Evolutionary conservation across 148 eudicot genomes (phyloP).

Genomic region (Amaranthus cruentus): DNA sequence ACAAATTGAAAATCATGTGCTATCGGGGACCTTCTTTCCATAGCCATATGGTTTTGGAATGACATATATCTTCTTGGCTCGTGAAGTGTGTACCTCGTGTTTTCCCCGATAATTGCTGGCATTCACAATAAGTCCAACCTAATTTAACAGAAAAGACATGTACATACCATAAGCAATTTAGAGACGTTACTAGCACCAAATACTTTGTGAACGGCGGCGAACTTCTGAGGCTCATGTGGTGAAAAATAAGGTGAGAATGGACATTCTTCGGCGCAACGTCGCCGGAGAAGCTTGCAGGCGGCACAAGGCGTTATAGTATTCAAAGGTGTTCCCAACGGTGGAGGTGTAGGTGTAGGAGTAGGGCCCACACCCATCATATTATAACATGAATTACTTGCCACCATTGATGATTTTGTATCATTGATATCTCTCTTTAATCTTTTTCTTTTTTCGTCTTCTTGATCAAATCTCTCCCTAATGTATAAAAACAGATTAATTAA

Average conservation of each 20-base stretch:
- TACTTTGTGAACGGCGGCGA: constrained; percentile 85
- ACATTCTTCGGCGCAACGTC: constrained; percentile 87
- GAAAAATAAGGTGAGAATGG: constrained; percentile 86
- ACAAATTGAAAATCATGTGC: too few relatives aligned
- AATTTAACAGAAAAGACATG: not conserved
- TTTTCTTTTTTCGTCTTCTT: constrained; percentile 55
- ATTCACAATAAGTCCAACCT: too few relatives aligned
- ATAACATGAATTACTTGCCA: not conserved
- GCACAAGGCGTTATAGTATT: constrained; percentile 86
- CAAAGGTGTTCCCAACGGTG: constrained; percentile 14
- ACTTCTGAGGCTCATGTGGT: constrained; percentile 85
- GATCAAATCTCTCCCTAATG: constrained; percentile 39
- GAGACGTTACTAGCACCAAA: constrained; percentile 94
- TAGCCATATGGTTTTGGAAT: too few relatives aligned
- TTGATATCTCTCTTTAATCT: constrained; percentile 66
- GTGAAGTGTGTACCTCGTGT: too few relatives aligned
- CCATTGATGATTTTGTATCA: constrained; percentile 24
- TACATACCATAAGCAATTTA: constrained; percentile 70
- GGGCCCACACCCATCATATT: constrained; percentile 4
- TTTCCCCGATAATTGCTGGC: too few relatives aligned
- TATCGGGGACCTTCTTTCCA: too few relatives aligned
- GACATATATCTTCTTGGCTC: too few relatives aligned
- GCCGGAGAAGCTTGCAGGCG: constrained; percentile 78
- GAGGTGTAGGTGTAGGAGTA: not conserved
- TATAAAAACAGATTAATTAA: not conserved